Conservation (phyloP, 2,329 filamentous ascomycete species). For the Fusarium nodosum region DNA sequence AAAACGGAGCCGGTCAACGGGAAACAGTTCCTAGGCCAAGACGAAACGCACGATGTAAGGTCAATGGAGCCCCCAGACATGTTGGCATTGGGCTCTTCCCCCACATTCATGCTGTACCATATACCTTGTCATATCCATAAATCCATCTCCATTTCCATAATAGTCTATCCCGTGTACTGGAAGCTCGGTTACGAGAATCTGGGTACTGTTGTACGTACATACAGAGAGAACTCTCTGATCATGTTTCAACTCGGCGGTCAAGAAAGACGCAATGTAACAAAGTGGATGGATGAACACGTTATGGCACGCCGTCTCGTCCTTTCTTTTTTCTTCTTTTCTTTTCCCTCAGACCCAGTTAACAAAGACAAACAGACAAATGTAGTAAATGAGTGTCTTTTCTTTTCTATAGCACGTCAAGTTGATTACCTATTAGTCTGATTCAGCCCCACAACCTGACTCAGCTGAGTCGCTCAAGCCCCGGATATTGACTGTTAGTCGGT, state of each 20-base stretch:
- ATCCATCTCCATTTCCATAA: conserved; percentile 8
- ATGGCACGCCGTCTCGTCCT: not conserved
- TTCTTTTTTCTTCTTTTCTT: not conserved
- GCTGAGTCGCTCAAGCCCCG: conserved; percentile 30
- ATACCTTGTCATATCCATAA: conserved; percentile 8
- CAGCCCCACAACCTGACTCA: conserved; percentile 36
- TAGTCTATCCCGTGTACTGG: conserved; percentile 28
- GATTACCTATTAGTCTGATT: conserved; percentile 3
- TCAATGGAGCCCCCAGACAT: conserved; percentile 36
- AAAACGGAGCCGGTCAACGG: conserved; percentile 30
- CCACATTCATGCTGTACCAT: conserved; percentile 17
- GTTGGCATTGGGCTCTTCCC: conserved; percentile 34
- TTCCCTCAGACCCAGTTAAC: conserved; percentile 6
- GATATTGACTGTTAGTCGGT: conserved; percentile 14
- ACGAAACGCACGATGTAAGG: conserved; percentile 41
- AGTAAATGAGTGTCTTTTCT: conserved; percentile 1
- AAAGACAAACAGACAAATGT: too few species aligned
- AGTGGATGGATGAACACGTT: conserved; percentile 4
- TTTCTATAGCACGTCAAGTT: not conserved
- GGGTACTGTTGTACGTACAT: not conserved
- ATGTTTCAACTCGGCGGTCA: conserved; percentile 28
- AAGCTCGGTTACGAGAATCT: conserved; percentile 29
- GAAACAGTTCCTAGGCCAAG: conserved; percentile 29
- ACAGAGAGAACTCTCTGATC: conserved; percentile 11
- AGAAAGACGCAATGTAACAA: conserved; percentile 26